Evolutionary conservation across 1,284 basidiomycete genomes (phyloP).

Genomic region (Leccinum proximum): DNA sequence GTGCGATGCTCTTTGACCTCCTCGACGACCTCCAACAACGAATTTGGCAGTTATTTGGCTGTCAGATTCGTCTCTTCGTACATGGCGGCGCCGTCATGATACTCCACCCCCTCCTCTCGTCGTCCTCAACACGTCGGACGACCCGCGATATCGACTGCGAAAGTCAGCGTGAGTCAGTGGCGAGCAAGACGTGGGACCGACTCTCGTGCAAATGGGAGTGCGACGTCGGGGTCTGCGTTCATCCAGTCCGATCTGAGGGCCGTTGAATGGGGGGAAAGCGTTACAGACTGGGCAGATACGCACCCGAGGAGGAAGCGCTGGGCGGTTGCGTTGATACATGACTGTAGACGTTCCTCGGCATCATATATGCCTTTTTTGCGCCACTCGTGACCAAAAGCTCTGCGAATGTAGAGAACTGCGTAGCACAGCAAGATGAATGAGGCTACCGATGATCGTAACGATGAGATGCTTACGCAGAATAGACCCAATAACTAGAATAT

Average conservation of each 20-base stretch:
- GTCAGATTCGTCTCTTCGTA: slow-evolving; percentile 52
- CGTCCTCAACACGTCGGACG: slow-evolving; percentile 41
- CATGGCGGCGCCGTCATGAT: slow-evolving; percentile 72
- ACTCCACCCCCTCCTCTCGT: slow-evolving; percentile 45
- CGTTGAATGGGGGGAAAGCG: slow-evolving; percentile 2
- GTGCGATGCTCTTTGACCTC: slow-evolving; percentile 36
- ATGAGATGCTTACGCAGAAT: no score
- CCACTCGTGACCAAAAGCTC: slow-evolving; percentile 57
- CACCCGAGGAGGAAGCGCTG: slow-evolving; percentile 44
- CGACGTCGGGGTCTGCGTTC: slow-evolving; percentile 66
- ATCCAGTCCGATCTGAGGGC: slow-evolving; percentile 55
- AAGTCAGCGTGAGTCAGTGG: slow-evolving; percentile 12
- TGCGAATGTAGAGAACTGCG: slow-evolving; percentile 37
- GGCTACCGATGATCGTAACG: no score
- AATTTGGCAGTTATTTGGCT: slow-evolving; percentile 40
- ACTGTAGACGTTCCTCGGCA: slow-evolving; percentile 47
- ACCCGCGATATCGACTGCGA: slow-evolving; percentile 60
- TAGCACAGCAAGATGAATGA: no score
- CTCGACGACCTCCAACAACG: slow-evolving; percentile 50
- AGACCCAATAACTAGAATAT: no score
- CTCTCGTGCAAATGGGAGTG: slow-evolving; percentile 59
- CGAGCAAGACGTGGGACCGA: slow-evolving; percentile 34
- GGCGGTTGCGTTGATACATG: slow-evolving; percentile 56
- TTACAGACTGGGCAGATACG: neutral
- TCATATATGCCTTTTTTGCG: slow-evolving; percentile 42